phyloP scores from a whole-genome alignment of 257 asterid genomes.

The Paulownia fortunei region DNA sequence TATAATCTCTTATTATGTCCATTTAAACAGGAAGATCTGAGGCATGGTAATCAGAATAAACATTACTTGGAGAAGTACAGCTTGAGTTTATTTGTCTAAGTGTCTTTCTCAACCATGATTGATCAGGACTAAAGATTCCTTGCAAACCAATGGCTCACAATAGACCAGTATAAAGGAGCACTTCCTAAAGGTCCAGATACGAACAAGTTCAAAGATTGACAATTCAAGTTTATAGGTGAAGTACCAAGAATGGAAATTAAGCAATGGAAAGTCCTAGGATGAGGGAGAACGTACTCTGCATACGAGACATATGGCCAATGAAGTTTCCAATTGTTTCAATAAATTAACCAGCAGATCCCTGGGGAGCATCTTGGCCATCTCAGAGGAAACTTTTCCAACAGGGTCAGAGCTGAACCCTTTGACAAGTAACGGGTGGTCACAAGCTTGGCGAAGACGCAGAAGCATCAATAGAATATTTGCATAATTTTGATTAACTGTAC shows the following conservation, averaged over 20 bases:
- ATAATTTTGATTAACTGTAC: slow-evolving; percentile 93
- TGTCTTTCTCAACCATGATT: neutral
- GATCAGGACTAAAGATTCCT: too few relatives aligned
- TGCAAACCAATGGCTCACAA: too few relatives aligned
- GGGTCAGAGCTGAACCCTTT: slow-evolving; percentile 74
- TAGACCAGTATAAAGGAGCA: too few relatives aligned
- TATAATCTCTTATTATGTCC: neutral
- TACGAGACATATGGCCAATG: slow-evolving; percentile 72
- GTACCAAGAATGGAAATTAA: too few relatives aligned
- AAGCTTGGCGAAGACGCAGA: slow-evolving; percentile 98
- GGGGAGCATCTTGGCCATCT: slow-evolving; percentile 73
- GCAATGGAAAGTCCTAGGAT: slow-evolving; percentile 18
- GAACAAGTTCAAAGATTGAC: too few relatives aligned
- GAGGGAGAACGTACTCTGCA: slow-evolving; percentile 68
- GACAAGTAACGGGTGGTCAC: slow-evolving; percentile 97
- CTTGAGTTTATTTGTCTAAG: neutral
- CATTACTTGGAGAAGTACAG: neutral
- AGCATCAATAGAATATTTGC: slow-evolving; percentile 95
- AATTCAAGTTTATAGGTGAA: too few relatives aligned
- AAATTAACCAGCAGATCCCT: slow-evolving; percentile 58
- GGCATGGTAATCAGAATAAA: neutral
- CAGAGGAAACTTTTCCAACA: slow-evolving; percentile 64
- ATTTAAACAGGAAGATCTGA: neutral
- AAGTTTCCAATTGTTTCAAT: slow-evolving; percentile 66
- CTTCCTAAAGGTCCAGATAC: too few relatives aligned